Conservation (phyloP, 169 alveolate species). For the Pseudocohnilembus persalinus region DNA sequence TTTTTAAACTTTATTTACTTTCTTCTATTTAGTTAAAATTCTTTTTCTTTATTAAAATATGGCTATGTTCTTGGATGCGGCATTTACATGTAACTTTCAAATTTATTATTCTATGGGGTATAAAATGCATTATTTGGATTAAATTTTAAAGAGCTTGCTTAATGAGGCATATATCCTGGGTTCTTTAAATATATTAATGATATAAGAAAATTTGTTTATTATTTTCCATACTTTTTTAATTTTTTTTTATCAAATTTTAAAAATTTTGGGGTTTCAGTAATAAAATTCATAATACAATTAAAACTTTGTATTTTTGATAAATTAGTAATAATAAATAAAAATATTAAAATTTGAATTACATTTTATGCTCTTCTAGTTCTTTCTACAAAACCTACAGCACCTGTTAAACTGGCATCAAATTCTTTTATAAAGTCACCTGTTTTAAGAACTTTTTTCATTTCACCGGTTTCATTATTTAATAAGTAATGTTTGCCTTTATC, state of each 20-base stretch:
- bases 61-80: neutral
- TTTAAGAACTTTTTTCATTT: slow-evolving; percentile 18
- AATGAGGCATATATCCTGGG: slow-evolving; percentile 23
- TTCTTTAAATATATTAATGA: neutral
- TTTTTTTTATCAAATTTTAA: too few relatives aligned
- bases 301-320: too few relatives aligned
- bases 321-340: too few relatives aligned
- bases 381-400: slow-evolving; percentile 26
- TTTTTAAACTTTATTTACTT: neutral
- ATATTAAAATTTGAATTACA: neutral
- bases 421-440: slow-evolving; percentile 34
- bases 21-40: neutral
- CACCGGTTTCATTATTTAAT: slow-evolving; percentile 37
- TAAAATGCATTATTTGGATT: neutral
- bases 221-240: neutral
- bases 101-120: slow-evolving; percentile 25
- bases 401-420: slow-evolving; percentile 37
- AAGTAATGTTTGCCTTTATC: slow-evolving; percentile 18
- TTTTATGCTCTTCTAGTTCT: slow-evolving; percentile 16
- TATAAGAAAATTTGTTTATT: too few relatives aligned
- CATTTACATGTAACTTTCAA: neutral
- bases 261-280: too few relatives aligned
- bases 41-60: neutral
- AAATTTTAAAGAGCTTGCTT: slow-evolving; percentile 13
- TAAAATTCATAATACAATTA: neutral